Evolutionary conservation across 176 grass and related monocot species (phyloP).

Genomic region (Echinochloa phyllopogon): DNA sequence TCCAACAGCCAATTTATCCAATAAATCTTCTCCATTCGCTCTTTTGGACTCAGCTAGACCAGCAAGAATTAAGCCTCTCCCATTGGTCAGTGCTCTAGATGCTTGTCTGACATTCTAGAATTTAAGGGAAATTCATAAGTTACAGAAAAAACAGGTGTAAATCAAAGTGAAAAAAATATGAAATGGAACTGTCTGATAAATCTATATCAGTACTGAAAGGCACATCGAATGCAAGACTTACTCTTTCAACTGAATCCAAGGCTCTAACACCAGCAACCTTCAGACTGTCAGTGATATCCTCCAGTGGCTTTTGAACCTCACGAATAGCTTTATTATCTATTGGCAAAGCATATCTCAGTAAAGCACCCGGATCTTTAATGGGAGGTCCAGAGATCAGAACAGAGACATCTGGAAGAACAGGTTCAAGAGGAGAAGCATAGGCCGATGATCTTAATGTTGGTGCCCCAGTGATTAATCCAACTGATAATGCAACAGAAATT

Average conservation of each 20-base stretch:
- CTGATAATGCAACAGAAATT: constrained; percentile 77
- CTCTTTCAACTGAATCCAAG: constrained; percentile 91
- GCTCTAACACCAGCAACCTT: constrained; percentile 95
- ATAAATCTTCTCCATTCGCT: constrained; percentile 76
- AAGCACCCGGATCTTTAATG: constrained; percentile 96
- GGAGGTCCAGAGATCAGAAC: constrained; percentile 97
- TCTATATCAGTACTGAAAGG: background rate
- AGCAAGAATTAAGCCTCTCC: constrained; percentile 70
- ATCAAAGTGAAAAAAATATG: constrained; percentile 19
- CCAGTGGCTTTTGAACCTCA: constrained; percentile 96
- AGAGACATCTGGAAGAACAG: constrained; percentile 82
- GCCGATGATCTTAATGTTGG: constrained; percentile 55
- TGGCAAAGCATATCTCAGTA: constrained; percentile 95
- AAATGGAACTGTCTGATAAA: constrained; percentile 12
- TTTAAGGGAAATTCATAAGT: constrained; percentile 34
- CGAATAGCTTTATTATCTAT: constrained; percentile 94
- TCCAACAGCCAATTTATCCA: constrained; percentile 82
- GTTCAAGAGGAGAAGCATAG: constrained; percentile 58
- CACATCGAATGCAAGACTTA: constrained; percentile 55
- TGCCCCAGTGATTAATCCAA: constrained; percentile 67
- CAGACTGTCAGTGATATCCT: constrained; percentile 93
- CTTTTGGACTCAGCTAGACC: constrained; percentile 93
- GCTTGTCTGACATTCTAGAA: constrained; percentile 92
- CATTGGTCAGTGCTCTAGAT: constrained; percentile 77
- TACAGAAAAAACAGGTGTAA: constrained; percentile 18